Evolutionary conservation across 495 filamentous ascomycete species (phyloP), one percentile per base, ranked within the genome.

Genomic region (Aspergillus asperescens): DNA sequence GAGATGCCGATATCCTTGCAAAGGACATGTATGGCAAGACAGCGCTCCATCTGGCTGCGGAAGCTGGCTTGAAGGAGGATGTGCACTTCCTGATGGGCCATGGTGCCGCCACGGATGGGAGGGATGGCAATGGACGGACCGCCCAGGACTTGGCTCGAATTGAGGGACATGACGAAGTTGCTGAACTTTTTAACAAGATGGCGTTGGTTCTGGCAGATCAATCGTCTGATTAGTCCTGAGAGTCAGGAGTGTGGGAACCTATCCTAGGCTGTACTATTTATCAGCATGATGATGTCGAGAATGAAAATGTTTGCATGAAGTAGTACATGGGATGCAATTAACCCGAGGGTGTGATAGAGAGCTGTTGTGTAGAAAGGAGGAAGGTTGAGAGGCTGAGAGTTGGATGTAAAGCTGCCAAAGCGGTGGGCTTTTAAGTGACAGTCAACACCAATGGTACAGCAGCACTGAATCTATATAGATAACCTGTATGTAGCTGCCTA

Each of bases 1-100:
- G 41, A 19, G 41, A 48, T 1, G 56, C 60, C 7, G 55, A 66
- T 27, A 46, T 69, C 25, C 51, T 54, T 22, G 59, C 59, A 13
- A 51, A 45, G 34, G 64, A 71, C 43, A 59, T 62, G 49, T 60
- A 58, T 38, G 64, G 62, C 1, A 59, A 67, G 50, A 69, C 66
- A n/a, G 62, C 62, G 6, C 57, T 71, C 15, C 64, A 69, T 51
- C 43, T 64, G 55, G 64, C 66, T 19, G 63, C 58, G 6, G 52
- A 57, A 20, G 59, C 62, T 16, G 62, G 62, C 9, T n/a, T 62
- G 15, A 57, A 48, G 24, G 43, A 61, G n/a, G 59, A 53, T 47
- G 62, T 64, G 5, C 38, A 60, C 32, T 64, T 64, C 37, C 48
- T 64, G 22, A 55, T 64, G 19, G 56, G 62, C 18, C 62, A 62